Evolutionary conservation across 139 green algal species (phyloP), one percentile per base, ranked within the genome.

Genomic region (Chlamydomonas asymmetrica): DNA sequence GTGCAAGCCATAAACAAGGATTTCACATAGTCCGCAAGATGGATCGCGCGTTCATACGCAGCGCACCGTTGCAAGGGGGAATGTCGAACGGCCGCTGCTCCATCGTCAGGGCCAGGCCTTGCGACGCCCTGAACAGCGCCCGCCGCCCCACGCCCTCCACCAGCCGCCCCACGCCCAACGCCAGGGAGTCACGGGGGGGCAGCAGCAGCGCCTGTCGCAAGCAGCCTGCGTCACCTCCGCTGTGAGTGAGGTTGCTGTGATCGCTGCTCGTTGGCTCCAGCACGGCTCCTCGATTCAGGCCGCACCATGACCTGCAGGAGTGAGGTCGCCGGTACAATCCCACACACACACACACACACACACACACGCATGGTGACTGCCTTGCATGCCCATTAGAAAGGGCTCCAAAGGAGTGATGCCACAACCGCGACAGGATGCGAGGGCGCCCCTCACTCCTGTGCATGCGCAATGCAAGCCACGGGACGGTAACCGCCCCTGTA

Each of bases 41-140:
- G n/a, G n/a, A n/a, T n/a, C n/a, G n/a, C n/a, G n/a, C n/a, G n/a
- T n/a, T n/a, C n/a, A n/a, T n/a, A n/a, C n/a, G n/a, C n/a, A n/a
- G n/a, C 79, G 8, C 61, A 85, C 83, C 83, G 64, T 88, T 84
- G 75, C 76, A 84, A 9, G 84, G 37, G 13, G 84, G 80, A 22
- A 85, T 72, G n/a, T 85, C 74, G 56, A 69, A 89, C 61, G 85
- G 43, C 4, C 80, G 71, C 4, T 77, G 35, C 62, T 71, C 52
- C 80, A 89, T 86, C 43, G 66, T n/a, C 39, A 89, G 50, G 20
- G 52, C 80, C 54, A 85, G 50, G 0, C 84, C 80, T 31, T 66
- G 37, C 48, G 70, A 38, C 22, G 35, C 38, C 35, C 76, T 60
- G 73, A 88, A 88, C 73, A 88, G 54, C 5, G 52, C 67, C 25